Evolutionary conservation across 2,329 filamentous ascomycete genomes (phyloP).

Genomic region (Claviceps monticola): DNA sequence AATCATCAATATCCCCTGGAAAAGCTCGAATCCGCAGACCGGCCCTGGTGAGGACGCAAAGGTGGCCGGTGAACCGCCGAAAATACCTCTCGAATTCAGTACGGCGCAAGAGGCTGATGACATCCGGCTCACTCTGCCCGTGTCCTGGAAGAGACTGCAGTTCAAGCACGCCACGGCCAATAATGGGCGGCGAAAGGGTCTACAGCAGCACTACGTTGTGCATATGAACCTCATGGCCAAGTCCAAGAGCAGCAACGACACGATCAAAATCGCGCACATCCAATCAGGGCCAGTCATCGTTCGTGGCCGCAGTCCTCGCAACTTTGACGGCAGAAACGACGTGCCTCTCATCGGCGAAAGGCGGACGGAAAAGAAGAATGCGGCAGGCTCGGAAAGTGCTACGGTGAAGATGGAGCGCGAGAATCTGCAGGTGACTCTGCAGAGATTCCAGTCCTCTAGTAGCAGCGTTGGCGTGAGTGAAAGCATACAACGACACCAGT

Average conservation of each 20-base stretch:
- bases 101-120: conserved; percentile 60
- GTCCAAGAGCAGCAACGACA: conserved; percentile 50
- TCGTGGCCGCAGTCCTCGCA: conserved; percentile 78
- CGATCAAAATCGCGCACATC: conserved; percentile 66
- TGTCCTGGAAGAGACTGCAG: conserved; percentile 87
- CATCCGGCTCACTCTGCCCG: conserved; percentile 63
- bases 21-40: conserved; percentile 51
- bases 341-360: conserved; percentile 53
- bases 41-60: conserved; percentile 32
- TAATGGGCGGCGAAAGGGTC: conserved; percentile 82
- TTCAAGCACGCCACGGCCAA: conserved; percentile 96
- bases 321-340: conserved; percentile 86
- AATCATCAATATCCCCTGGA: conserved; percentile 95
- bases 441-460: conserved; percentile 19
- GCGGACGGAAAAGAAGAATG: conserved; percentile 32
- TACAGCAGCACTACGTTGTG: conserved; percentile 91
- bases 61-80: conserved; percentile 35
- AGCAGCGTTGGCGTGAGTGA: conserved; percentile 21
- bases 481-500: too few relatives aligned
- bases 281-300: conserved; percentile 92
- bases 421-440: conserved; percentile 14
- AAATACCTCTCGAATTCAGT: conserved; percentile 39
- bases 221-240: conserved; percentile 73
- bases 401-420: conserved; percentile 22
- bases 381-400: conserved; percentile 18